These are phyloP conservation scores for Chaetomiaceae sp. DNA, from an alignment of 2,329 filamentous ascomycete genomes.

Conservation along the genomic window DNA sequence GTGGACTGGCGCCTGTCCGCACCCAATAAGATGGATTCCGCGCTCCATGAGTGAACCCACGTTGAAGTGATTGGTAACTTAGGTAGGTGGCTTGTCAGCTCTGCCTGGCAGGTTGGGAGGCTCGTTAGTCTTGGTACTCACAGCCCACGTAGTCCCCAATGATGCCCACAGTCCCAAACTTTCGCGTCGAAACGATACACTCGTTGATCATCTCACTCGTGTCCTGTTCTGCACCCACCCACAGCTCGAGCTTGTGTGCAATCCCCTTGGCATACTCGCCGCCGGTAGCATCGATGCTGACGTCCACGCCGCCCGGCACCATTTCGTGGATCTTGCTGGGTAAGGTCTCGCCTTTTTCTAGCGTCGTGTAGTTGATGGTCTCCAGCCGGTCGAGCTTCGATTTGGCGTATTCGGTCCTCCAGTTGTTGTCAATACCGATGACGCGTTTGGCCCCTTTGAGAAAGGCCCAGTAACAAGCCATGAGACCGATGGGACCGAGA, in stretches of 20 bases:
- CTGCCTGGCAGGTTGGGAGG: no score
- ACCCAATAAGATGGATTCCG: conserved; percentile 15
- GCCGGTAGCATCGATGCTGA: conserved; percentile 17
- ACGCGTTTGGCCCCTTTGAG: conserved; percentile 13
- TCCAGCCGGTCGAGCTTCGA: conserved; percentile 11
- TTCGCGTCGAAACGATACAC: conserved; percentile 11
- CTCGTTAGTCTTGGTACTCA: no score
- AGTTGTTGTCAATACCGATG: conserved; percentile 18
- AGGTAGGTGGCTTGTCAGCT: background rate
- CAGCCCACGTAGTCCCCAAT: conserved; percentile 16
- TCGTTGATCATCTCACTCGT: conserved; percentile 21
- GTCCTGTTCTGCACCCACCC: conserved; percentile 14
- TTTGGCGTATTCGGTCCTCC: conserved; percentile 13
- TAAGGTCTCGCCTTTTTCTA: conserved; percentile 8
- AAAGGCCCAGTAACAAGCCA: conserved; percentile 16
- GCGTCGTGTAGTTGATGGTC: conserved; percentile 12
- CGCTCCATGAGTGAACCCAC: conserved; percentile 17
- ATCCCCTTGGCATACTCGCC: conserved; percentile 16
- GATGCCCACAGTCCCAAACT: conserved; percentile 16
- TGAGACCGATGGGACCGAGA: conserved; percentile 55
- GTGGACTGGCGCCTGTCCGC: conserved; percentile 18
- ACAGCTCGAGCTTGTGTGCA: conserved; percentile 16
- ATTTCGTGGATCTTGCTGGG: conserved; percentile 14
- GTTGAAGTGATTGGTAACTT: conserved; percentile 20
- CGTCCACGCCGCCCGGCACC: conserved; percentile 17